A percentile compares a stretch with the other conserved stretches of the same genome.
Evolutionary conservation across 2,329 filamentous ascomycete genomes (phyloP).

Genomic region (Lasiodiplodia theobromae): DNA sequence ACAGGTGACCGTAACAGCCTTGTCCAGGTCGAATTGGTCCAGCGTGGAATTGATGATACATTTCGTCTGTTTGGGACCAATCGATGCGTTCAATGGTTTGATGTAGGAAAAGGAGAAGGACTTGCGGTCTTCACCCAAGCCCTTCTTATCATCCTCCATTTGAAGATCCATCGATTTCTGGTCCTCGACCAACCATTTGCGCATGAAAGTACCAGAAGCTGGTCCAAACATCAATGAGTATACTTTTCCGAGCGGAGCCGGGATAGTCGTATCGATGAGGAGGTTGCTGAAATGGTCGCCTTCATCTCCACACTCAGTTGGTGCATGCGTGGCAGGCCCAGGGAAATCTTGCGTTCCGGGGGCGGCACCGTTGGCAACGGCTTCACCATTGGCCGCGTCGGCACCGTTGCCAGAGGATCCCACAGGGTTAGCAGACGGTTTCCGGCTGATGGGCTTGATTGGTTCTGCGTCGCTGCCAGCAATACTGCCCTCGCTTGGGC

Average conservation of each 20-base stretch:
- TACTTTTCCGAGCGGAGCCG: slow-evolving; percentile 88
- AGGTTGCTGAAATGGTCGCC: slow-evolving; percentile 83
- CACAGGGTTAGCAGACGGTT: slow-evolving; percentile 67
- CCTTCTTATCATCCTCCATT: slow-evolving; percentile 82
- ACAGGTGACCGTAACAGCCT: slow-evolving; percentile 80
- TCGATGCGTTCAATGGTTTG: slow-evolving; percentile 82
- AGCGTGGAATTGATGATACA: slow-evolving; percentile 86
- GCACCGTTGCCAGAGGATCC: slow-evolving; percentile 48
- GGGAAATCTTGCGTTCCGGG: slow-evolving; percentile 71
- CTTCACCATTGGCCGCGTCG: slow-evolving; percentile 45
- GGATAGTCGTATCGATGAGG: slow-evolving; percentile 83
- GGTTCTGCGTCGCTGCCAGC: slow-evolving; percentile 60
- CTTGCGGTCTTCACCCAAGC: slow-evolving; percentile 76
- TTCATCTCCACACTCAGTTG: slow-evolving; percentile 84
- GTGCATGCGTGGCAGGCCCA: slow-evolving; percentile 79
- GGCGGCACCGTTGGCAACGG: slow-evolving; percentile 50
- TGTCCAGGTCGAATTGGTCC: slow-evolving; percentile 87
- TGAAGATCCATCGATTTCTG: slow-evolving; percentile 90
- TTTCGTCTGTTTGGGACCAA: slow-evolving; percentile 93
- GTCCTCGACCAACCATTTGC: slow-evolving; percentile 83
- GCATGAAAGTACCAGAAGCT: slow-evolving; percentile 79
- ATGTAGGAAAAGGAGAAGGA: slow-evolving; percentile 83
- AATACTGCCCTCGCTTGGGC: slow-evolving; percentile 61
- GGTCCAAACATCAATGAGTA: slow-evolving; percentile 89
- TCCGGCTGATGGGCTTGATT: slow-evolving; percentile 69